These are phyloP conservation scores for Nymphaea thermarum DNA, from an alignment of 164 flowering plant species.

Conservation along the genomic window DNA sequence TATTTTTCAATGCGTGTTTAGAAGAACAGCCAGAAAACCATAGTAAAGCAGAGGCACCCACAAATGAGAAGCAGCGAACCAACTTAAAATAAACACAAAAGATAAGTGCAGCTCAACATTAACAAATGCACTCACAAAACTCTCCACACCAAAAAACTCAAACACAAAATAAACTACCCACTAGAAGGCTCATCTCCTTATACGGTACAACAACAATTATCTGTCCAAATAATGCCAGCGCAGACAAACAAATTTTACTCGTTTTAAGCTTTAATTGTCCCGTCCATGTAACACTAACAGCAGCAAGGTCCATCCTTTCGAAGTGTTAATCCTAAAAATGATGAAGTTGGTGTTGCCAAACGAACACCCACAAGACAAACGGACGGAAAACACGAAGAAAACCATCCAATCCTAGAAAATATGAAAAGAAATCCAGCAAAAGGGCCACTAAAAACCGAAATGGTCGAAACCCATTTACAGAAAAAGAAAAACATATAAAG, in stretches of 20 bases:
- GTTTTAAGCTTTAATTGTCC: too few species aligned
- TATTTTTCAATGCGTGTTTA: background rate
- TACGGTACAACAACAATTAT: too few species aligned
- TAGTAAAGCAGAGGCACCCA: background rate
- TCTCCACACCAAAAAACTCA: background rate
- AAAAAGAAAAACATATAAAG: too few species aligned
- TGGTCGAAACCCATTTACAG: background rate
- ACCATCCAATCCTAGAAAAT: too few species aligned
- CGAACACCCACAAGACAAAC: too few species aligned
- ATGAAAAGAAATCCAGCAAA: background rate
- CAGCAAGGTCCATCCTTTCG: too few species aligned
- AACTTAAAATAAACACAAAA: too few species aligned
- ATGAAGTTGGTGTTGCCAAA: too few species aligned
- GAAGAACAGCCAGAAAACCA: background rate
- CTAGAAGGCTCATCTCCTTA: background rate
- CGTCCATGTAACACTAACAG: too few species aligned
- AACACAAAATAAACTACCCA: background rate
- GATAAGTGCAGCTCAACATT: background rate
- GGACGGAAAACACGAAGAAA: too few species aligned
- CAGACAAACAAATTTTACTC: too few species aligned
- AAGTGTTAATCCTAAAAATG: too few species aligned
- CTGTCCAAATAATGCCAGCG: background rate
- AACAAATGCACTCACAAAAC: background rate
- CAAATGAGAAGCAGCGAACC: background rate
- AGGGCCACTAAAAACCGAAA: background rate